These are phyloP conservation scores for Aspergillaceae sp. DNA, from an alignment of 2,329 filamentous ascomycete genomes.

Conservation along the genomic window DNA sequence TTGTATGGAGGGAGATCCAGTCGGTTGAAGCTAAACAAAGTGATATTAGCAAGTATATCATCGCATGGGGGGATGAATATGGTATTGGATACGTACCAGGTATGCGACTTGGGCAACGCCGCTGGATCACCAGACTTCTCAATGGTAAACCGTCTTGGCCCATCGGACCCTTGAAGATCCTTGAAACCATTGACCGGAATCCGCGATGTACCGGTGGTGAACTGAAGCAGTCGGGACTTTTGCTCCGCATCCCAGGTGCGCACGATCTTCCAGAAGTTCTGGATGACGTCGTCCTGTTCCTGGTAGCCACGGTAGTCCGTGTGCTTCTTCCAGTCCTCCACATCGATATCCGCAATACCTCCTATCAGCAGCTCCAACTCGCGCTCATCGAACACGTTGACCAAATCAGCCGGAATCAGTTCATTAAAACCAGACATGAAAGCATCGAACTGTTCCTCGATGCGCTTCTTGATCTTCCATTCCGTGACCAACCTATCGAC, in stretches of 20 bases:
- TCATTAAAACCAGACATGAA: slow-evolving; percentile 98
- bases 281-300: slow-evolving; percentile 91
- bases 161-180: slow-evolving; percentile 93
- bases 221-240: slow-evolving; percentile 91
- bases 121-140: slow-evolving; percentile 89
- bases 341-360: slow-evolving; percentile 98
- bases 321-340: slow-evolving; percentile 99
- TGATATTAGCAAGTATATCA: too few relatives aligned
- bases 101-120: slow-evolving; percentile 93
- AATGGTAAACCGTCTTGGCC: slow-evolving; percentile 90
- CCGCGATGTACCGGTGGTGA: slow-evolving; percentile 92
- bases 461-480: slow-evolving; percentile 98
- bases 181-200: slow-evolving; percentile 99
- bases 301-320: slow-evolving; percentile 98
- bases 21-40: slow-evolving; percentile 71
- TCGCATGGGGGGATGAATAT: too few relatives aligned
- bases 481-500: slow-evolving; percentile 72
- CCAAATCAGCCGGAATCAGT: slow-evolving; percentile 87
- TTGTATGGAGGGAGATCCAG: slow-evolving; percentile 93
- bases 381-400: slow-evolving; percentile 97
- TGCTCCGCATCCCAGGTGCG: slow-evolving; percentile 96
- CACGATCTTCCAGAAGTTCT: slow-evolving; percentile 96
- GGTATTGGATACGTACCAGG: slow-evolving; percentile 60
- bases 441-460: slow-evolving; percentile 95
- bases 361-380: slow-evolving; percentile 94